A percentile compares a stretch with the other conserved stretches of the same genome.
These are phyloP conservation scores for Penicillium parvum DNA, from an alignment of 495 filamentous ascomycete genomes.

Conservation along the genomic window DNA sequence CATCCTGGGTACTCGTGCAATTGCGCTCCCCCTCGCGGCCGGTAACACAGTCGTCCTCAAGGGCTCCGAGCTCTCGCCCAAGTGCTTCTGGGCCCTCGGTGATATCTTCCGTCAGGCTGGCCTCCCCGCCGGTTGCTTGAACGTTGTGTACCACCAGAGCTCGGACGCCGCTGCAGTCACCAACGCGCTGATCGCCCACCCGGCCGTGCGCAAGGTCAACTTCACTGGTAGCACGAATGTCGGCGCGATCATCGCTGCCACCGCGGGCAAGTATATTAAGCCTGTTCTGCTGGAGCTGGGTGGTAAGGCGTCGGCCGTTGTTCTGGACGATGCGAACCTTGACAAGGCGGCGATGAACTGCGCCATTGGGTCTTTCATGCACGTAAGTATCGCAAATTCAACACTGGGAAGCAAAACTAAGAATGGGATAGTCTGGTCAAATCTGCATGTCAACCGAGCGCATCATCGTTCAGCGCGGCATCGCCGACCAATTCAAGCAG, in stretches of 20 bases:
- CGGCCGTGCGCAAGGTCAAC: conserved; percentile 56
- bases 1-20: conserved; percentile 58
- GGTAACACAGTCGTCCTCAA: conserved; percentile 79
- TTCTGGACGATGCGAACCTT: conserved; percentile 56
- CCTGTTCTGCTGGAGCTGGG: conserved; percentile 60
- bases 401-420: background rate
- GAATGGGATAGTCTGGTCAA: conserved; percentile 70
- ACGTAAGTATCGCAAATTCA: conserved; percentile 29
- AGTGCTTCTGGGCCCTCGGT: conserved; percentile 68
- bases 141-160: conserved; percentile 49
- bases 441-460: conserved; percentile 91
- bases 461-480: conserved; percentile 70
- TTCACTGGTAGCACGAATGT: conserved; percentile 58
- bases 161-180: conserved; percentile 53
- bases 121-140: conserved; percentile 54
- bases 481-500: conserved; percentile 62
- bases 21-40: conserved; percentile 72
- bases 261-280: conserved; percentile 53
- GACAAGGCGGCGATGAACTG: conserved; percentile 51
- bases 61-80: conserved; percentile 71
- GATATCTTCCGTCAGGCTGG: conserved; percentile 71
- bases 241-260: conserved; percentile 52
- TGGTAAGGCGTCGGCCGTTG: conserved; percentile 56
- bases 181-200: conserved; percentile 52
- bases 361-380: conserved; percentile 50